Base-by-base conservation (phyloP, 768 basidiomycete genomes). In the Cystobasidium tubakii region DNA sequence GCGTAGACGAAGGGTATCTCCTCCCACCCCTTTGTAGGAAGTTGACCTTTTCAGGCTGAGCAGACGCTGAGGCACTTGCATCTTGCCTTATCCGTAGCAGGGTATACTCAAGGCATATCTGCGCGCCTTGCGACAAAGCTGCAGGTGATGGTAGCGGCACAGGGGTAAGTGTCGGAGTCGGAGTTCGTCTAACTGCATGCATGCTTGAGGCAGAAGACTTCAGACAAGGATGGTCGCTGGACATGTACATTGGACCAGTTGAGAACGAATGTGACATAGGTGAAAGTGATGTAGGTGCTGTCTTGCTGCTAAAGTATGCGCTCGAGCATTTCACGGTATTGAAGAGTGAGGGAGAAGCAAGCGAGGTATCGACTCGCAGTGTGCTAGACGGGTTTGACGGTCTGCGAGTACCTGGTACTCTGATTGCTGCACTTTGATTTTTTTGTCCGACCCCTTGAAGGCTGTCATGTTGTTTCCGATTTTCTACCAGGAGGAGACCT, bases 21-120 rank as follows among this genome's bases (percentile, higher is more conserved):
- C 27, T 43, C 31, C 63, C 36, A 15, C 63, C 36, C 10, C 17
- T 9, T 29, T 60, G 57, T 4, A 60, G 57, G 9, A 46, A 39
- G 23, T 65, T 65, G 25, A 65, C 25, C 23, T 36, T 39, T 23
- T 65, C 63, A 34, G 63, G 63, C 36, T 42, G 63, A 1, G 34
- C 23, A 10, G 63, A 39, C 3, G 63, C 2, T 2, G 23, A 31
- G 27, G 4, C 7, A 27, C 10, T 39, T 25, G 6, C 63, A 27
- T 65, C 63, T 15, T 65, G 36, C 23, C 23, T 39, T 23, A 65
- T 54, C 6, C 44, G 31, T n/a, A 25, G 15, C 25, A 57, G 23
- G 1, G n/a, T 36, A 33, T 65, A 54, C 23, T 57, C 60, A 23
- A 60, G 43, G 46, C 72, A 42, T 60, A 73, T 17, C n/a, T 44